These are phyloP conservation scores for Aspergillus bridgeri DNA, from an alignment of 495 filamentous ascomycete genomes.

Conservation along the genomic window DNA sequence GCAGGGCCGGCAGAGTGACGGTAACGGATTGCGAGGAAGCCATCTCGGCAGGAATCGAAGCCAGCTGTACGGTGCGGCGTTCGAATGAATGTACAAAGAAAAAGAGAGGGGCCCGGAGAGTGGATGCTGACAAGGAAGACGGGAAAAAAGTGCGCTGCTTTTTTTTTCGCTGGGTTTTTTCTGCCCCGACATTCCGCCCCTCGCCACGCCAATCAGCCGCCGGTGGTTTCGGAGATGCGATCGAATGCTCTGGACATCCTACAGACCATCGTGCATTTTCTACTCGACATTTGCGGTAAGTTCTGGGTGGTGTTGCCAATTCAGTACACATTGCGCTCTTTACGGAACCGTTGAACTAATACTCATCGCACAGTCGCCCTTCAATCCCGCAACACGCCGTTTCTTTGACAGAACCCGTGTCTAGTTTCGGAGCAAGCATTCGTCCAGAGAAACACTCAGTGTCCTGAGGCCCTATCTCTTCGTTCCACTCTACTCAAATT, in stretches of 20 bases:
- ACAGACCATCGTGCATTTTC: too few relatives aligned
- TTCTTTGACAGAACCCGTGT: too few relatives aligned
- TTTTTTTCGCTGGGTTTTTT: slow-evolving; percentile 36
- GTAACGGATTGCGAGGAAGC: slow-evolving; percentile 44
- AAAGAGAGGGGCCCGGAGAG: slow-evolving; percentile 11
- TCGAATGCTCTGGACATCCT: slow-evolving; percentile 14
- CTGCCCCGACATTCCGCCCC: slow-evolving; percentile 28
- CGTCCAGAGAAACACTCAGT: not conserved
- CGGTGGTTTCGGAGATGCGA: slow-evolving; percentile 26
- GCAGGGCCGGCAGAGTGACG: slow-evolving; percentile 69
- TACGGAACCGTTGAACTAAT: too few relatives aligned
- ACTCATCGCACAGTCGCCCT: too few relatives aligned
- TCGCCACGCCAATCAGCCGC: slow-evolving; percentile 28
- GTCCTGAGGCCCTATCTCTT: too few relatives aligned
- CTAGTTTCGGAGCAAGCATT: too few relatives aligned
- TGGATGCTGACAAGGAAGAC: slow-evolving; percentile 15
- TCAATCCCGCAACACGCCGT: too few relatives aligned
- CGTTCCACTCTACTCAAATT: too few relatives aligned
- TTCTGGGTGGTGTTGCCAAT: too few relatives aligned
- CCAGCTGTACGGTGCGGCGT: slow-evolving; percentile 4
- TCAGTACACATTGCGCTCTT: too few relatives aligned
- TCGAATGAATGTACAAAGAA: slow-evolving; percentile 1
- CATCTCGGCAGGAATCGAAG: slow-evolving; percentile 35
- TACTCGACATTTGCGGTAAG: too few relatives aligned
- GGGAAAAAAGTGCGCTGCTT: slow-evolving; percentile 18